These are phyloP conservation scores for Calonectria honghensis DNA, from an alignment of 2,329 filamentous ascomycete species.

Conservation along the genomic window DNA sequence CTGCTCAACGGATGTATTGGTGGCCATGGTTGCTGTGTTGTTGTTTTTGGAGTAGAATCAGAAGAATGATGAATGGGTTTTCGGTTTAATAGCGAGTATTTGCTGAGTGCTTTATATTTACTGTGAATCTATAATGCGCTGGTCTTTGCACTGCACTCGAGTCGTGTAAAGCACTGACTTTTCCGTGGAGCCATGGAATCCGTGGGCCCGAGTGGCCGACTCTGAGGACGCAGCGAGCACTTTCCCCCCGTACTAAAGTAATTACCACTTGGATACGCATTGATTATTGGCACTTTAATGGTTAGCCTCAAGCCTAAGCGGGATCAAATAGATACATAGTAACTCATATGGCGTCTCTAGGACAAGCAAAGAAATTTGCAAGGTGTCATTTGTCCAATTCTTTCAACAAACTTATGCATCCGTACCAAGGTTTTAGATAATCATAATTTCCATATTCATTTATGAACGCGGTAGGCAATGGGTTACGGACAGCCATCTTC, in stretches of 20 bases:
- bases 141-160: background rate
- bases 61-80: background rate
- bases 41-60: background rate
- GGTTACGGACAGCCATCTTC: background rate
- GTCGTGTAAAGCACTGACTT: background rate
- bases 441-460: too few relatives aligned
- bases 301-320: background rate
- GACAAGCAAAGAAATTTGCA: background rate
- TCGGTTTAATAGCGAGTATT: background rate
- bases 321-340: background rate
- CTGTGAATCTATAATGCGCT: too few relatives aligned
- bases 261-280: background rate
- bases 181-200: slow-evolving; percentile 2
- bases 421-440: too few relatives aligned
- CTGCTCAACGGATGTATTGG: background rate
- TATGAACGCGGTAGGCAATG: too few relatives aligned
- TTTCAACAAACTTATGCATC: too few relatives aligned
- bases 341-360: background rate
- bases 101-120: background rate
- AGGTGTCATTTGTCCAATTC: too few relatives aligned
- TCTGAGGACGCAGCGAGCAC: background rate
- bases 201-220: background rate
- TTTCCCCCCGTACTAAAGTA: background rate
- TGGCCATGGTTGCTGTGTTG: background rate
- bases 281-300: background rate